A percentile compares a stretch with the other conserved stretches of the same genome.
Conservation (phyloP, 768 basidiomycete genomes). For the Amanita thiersii region DNA sequence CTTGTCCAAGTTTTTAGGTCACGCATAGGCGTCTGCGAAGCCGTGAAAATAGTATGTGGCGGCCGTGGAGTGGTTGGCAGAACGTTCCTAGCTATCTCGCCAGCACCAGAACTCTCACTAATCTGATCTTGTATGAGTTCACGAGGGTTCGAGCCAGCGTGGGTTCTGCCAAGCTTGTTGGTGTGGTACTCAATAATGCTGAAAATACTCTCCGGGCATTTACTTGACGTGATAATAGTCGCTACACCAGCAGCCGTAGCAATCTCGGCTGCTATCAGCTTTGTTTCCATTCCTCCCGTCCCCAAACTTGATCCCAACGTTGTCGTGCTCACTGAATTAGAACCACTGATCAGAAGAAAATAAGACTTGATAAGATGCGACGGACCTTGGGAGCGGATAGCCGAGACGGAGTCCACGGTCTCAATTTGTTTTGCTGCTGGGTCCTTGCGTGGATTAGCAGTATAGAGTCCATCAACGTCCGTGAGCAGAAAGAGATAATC, state of each 20-base stretch:
- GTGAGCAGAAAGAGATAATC: slow-evolving; percentile 96
- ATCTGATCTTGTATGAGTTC: slow-evolving; percentile 6
- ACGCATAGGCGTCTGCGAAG: slow-evolving; percentile 59
- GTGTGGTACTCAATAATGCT: slow-evolving; percentile 75
- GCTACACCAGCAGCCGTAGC: slow-evolving; percentile 93
- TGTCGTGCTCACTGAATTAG: slow-evolving; percentile 75
- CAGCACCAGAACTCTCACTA: too few relatives aligned
- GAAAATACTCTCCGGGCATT: slow-evolving; percentile 65
- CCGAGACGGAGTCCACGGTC: slow-evolving; percentile 74
- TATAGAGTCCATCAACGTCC: slow-evolving; percentile 94
- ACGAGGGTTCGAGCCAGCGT: neutral
- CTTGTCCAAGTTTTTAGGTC: slow-evolving; percentile 96
- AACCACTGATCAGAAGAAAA: slow-evolving; percentile 2
- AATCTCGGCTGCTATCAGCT: slow-evolving; percentile 96
- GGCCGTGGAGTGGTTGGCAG: slow-evolving; percentile 36
- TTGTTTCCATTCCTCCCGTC: slow-evolving; percentile 99
- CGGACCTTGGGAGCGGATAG: slow-evolving; percentile 74
- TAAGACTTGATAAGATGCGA: slow-evolving; percentile 1
- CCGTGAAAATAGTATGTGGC: slow-evolving; percentile 83
- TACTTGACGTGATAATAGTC: slow-evolving; percentile 85
- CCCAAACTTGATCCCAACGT: slow-evolving; percentile 91
- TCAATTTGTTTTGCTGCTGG: slow-evolving; percentile 74
- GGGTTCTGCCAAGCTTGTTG: slow-evolving; percentile 11
- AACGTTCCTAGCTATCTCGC: neutral
- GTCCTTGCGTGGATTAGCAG: slow-evolving; percentile 90